phyloP scores from a whole-genome alignment of 305 asterid genomes.

The Coffea humblotiana region DNA sequence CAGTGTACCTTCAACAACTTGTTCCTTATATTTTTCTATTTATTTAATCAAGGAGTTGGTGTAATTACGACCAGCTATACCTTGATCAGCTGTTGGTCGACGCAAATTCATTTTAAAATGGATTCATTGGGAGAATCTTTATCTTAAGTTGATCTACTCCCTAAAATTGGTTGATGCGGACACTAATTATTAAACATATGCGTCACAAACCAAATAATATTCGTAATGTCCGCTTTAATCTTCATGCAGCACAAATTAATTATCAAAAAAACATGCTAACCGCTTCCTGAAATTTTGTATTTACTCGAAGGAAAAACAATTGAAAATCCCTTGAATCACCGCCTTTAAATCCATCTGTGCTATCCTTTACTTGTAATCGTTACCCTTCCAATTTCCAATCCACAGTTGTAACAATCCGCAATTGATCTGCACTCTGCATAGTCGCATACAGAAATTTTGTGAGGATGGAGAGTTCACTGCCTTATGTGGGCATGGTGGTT shows the following conservation, averaged over 20 bases:
- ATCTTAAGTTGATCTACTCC: not conserved
- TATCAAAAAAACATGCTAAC: not conserved
- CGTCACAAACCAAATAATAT: no score
- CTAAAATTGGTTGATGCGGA: not conserved
- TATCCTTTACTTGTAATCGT: not conserved
- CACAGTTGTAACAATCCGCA: not conserved
- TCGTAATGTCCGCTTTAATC: not conserved
- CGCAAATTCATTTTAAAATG: not conserved
- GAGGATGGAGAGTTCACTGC: constrained; percentile 36
- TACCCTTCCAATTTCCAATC: not conserved
- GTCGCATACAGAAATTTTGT: not conserved
- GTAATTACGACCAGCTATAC: not conserved
- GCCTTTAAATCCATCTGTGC: not conserved
- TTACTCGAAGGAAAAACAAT: not conserved
- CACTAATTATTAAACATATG: constrained; percentile 2
- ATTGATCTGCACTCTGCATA: not conserved
- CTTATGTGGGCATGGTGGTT: constrained; percentile 51
- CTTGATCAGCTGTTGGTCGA: not conserved
- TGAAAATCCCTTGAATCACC: no score
- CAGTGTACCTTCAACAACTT: not conserved
- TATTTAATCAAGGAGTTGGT: not conserved
- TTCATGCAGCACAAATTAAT: not conserved
- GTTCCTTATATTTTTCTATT: not conserved
- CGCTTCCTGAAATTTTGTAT: constrained; percentile 10
- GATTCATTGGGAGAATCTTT: not conserved